Evolutionary conservation across 1,284 basidiomycete genomes (phyloP).

Genomic region (Cystobasidium slooffiae): DNA sequence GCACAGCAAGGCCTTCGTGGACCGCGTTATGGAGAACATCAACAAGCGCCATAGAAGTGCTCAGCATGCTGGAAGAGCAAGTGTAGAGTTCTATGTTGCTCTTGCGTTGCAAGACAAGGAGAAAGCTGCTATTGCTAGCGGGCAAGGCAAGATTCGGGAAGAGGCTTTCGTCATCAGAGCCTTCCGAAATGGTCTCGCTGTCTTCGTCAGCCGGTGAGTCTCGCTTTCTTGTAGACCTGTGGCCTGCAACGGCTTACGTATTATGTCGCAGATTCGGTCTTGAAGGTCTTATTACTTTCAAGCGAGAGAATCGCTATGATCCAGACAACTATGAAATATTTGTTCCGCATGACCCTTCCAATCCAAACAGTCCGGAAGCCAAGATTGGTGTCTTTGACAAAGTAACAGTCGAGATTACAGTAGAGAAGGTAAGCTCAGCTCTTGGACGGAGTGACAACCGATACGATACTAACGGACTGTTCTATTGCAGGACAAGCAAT

Average conservation of each 20-base stretch:
- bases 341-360: constrained; percentile 61
- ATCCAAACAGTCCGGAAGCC: constrained; percentile 57
- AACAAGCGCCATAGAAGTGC: constrained; percentile 94
- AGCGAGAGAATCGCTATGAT: constrained; percentile 83
- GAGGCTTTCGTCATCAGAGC: constrained; percentile 94
- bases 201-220: constrained; percentile 89
- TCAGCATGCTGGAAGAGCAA: constrained; percentile 94
- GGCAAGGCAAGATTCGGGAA: constrained; percentile 66
- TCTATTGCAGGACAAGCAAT: constrained; percentile 72
- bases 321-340: constrained; percentile 86
- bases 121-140: constrained; percentile 65
- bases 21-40: constrained; percentile 81
- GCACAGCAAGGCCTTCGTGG: constrained; percentile 87
- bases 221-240: constrained; percentile 3
- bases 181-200: constrained; percentile 92
- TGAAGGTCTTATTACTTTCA: constrained; percentile 92
- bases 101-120: constrained; percentile 70
- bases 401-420: constrained; percentile 83
- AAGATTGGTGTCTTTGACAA: constrained; percentile 83
- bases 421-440: constrained; percentile 68
- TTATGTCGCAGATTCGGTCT: constrained; percentile 72
- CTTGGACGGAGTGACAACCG: background rate
- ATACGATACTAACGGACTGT: background rate
- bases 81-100: constrained; percentile 96
- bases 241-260: background rate